A percentile compares a stretch with the other conserved stretches of the same genome.
These are phyloP conservation scores for Cladophialophora exuberans DNA, from an alignment of 2,329 filamentous ascomycete genomes.

Conservation along the genomic window DNA sequence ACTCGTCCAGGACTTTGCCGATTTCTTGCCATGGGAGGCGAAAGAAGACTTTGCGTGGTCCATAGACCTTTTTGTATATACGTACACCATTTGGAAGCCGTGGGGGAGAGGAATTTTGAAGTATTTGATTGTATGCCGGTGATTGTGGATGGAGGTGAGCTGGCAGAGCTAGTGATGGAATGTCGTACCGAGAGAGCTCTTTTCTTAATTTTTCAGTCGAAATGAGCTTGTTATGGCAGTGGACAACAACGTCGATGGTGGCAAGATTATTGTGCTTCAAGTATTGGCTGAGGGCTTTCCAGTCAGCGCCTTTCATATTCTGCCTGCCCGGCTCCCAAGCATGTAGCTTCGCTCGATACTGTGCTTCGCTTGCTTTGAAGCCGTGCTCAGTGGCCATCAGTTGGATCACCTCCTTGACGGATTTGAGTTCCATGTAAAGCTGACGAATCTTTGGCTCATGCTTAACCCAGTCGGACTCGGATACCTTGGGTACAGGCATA, in stretches of 20 bases:
- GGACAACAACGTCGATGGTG: background rate
- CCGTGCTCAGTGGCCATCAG: background rate
- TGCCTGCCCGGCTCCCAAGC: background rate
- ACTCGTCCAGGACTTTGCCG: background rate
- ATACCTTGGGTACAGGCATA: background rate
- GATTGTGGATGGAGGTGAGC: too few species aligned
- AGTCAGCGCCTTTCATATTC: background rate
- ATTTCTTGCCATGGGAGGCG: constrained; percentile 4
- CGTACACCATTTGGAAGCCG: background rate
- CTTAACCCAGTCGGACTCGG: background rate
- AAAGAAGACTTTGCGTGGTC: background rate
- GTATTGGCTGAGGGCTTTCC: background rate
- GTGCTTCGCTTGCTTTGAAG: constrained; percentile 4
- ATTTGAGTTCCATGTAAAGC: background rate
- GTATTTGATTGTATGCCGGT: too few species aligned
- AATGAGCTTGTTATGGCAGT: background rate
- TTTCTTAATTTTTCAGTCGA: background rate
- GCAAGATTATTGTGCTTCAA: background rate
- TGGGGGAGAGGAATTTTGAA: background rate
- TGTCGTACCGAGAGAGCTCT: constrained; percentile 1
- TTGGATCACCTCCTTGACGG: background rate
- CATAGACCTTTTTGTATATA: background rate
- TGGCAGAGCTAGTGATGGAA: background rate
- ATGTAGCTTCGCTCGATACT: constrained; percentile 5
- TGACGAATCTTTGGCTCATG: constrained; percentile 3